A percentile compares a stretch with the other conserved stretches of the same genome.
These are phyloP conservation scores for Helicostylum pulchrum DNA, from an alignment of 192 early-diverging fungal species.

Conservation along the genomic window DNA sequence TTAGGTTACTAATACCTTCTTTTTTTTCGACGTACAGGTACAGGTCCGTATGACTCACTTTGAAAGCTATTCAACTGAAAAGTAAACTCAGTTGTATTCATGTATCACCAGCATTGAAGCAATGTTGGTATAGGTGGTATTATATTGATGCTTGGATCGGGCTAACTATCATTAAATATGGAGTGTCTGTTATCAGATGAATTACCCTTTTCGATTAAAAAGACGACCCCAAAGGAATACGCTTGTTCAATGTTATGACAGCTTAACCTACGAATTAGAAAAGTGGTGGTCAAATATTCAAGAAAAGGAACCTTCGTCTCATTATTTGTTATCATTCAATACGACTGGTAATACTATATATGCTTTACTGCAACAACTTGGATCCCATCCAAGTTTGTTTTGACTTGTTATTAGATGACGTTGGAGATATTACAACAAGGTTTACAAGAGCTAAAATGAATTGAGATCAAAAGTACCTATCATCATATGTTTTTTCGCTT, in stretches of 20 bases:
- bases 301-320: constrained; percentile 5
- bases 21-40: constrained; percentile 75
- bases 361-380: constrained; percentile 14
- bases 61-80: constrained; percentile 61
- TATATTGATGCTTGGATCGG: constrained; percentile 32
- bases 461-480: constrained; percentile 31
- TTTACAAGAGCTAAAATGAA: constrained; percentile 11
- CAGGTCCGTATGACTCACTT: too few relatives aligned
- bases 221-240: background rate
- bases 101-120: background rate
- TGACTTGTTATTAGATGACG: constrained; percentile 15
- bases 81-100: background rate
- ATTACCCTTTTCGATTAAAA: background rate
- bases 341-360: constrained; percentile 20
- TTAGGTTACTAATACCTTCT: too few relatives aligned
- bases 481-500: constrained; percentile 36
- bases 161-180: constrained; percentile 18
- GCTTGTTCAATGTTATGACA: background rate
- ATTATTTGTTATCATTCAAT: constrained; percentile 30
- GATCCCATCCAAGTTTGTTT: background rate
- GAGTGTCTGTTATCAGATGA: constrained; percentile 10
- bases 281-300: constrained; percentile 9
- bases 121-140: constrained; percentile 32
- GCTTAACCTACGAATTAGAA: background rate
- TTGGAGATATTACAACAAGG: constrained; percentile 10